These are phyloP conservation scores for Thuja plicata DNA, from an alignment of 83 land plant genomes.

Conservation along the genomic window DNA sequence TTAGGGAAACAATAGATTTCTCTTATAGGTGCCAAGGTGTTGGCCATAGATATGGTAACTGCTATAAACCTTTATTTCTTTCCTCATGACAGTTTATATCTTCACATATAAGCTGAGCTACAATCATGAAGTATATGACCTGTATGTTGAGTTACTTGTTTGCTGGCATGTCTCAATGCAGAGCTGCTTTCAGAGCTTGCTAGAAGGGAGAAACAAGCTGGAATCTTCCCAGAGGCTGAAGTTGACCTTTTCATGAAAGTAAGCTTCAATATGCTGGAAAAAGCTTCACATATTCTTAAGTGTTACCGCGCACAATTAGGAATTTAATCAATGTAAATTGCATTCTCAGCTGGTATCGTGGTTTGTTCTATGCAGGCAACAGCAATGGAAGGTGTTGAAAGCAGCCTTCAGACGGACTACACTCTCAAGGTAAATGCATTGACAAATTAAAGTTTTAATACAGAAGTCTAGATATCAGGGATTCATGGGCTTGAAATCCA, in stretches of 20 bases:
- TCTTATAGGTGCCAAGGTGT: slow-evolving; percentile 26
- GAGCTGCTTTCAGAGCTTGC: slow-evolving; percentile 65
- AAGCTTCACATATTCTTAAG: neutral
- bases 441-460: neutral
- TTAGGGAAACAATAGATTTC: slow-evolving; percentile 25
- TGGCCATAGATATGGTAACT: slow-evolving; percentile 21
- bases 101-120: neutral
- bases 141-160: neutral
- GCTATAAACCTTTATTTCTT: neutral
- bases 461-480: neutral
- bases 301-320: no score
- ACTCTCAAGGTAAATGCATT: slow-evolving; percentile 46
- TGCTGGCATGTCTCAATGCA: slow-evolving; percentile 14
- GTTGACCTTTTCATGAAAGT: slow-evolving; percentile 68
- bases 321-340: neutral
- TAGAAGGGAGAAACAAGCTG: slow-evolving; percentile 66
- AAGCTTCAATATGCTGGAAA: slow-evolving; percentile 4
- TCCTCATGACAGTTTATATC: neutral
- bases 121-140: neutral
- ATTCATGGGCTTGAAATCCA: neutral
- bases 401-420: slow-evolving; percentile 67
- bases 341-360: neutral
- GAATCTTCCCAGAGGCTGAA: slow-evolving; percentile 72
- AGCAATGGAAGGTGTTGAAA: slow-evolving; percentile 61
- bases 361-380: slow-evolving; percentile 41